These are phyloP conservation scores for Xylaria polymorpha DNA, from an alignment of 2,329 filamentous ascomycete species.

Conservation along the genomic window DNA sequence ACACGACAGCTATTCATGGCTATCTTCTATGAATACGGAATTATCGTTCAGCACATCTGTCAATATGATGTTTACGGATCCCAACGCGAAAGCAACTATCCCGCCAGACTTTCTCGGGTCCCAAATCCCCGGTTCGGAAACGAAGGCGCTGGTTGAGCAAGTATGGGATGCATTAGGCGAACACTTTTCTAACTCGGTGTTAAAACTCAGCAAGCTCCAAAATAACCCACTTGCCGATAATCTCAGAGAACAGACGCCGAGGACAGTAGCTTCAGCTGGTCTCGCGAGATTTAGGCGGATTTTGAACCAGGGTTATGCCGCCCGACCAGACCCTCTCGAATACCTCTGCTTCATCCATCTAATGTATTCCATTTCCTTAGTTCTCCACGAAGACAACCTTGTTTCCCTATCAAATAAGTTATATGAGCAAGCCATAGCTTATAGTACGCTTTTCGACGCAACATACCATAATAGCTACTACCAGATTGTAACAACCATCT, in stretches of 20 bases:
- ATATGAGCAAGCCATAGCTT: conserved; percentile 61
- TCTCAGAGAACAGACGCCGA: conserved; percentile 55
- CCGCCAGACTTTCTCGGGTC: conserved; percentile 41
- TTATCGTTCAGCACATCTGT: conserved; percentile 52
- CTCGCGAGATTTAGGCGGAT: conserved; percentile 56
- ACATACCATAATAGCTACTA: conserved; percentile 56
- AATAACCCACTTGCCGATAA: conserved; percentile 58
- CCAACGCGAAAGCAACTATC: conserved; percentile 38
- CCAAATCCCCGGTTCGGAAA: conserved; percentile 47
- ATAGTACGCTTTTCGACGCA: conserved; percentile 54
- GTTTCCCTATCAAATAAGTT: conserved; percentile 53
- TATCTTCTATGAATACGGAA: conserved; percentile 50
- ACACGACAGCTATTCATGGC: conserved; percentile 50
- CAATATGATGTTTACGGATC: conserved; percentile 54
- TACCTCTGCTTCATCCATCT: conserved; percentile 65
- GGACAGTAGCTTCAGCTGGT: conserved; percentile 56
- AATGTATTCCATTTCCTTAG: conserved; percentile 62
- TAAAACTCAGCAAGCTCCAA: conserved; percentile 55
- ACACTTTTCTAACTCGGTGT: conserved; percentile 59
- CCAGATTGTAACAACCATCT: conserved; percentile 59
- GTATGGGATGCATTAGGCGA: conserved; percentile 60
- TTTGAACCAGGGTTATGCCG: conserved; percentile 53
- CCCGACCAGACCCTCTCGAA: conserved; percentile 54
- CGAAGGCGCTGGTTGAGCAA: conserved; percentile 56
- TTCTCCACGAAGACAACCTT: conserved; percentile 58